Evolutionary conservation across 805 yeast species (phyloP).

Genomic region (Wickerhamiella sorbophila): DNA sequence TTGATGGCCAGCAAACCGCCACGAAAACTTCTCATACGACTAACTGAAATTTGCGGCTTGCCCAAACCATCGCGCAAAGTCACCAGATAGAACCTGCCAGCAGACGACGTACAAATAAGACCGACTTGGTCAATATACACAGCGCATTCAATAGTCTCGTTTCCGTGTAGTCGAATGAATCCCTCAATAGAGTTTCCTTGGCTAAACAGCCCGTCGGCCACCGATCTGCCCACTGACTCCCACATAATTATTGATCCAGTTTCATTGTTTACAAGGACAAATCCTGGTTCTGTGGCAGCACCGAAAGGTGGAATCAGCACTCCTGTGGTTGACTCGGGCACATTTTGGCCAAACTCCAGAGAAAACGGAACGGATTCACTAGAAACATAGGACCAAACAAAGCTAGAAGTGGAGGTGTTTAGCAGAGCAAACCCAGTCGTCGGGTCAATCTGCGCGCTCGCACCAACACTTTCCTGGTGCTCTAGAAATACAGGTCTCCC

Average conservation of each 20-base stretch:
- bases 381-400: constrained; percentile 57
- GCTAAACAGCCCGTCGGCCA: constrained; percentile 42
- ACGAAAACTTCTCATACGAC: constrained; percentile 19
- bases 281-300: constrained; percentile 47
- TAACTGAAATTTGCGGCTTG: constrained; percentile 30
- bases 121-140: constrained; percentile 64
- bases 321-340: constrained; percentile 26
- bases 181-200: constrained; percentile 26
- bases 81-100: constrained; percentile 49
- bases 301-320: constrained; percentile 44
- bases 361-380: constrained; percentile 46
- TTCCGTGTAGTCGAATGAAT: constrained; percentile 31
- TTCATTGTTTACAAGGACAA: constrained; percentile 46
- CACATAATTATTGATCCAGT: constrained; percentile 52
- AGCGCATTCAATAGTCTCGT: constrained; percentile 44
- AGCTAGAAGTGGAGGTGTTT: constrained; percentile 36
- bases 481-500: constrained; percentile 37
- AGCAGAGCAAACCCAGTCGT: constrained; percentile 36
- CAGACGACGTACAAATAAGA: constrained; percentile 51
- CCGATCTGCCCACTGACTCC: constrained; percentile 60
- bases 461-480: constrained; percentile 10
- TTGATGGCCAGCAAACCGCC: constrained; percentile 20
- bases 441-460: constrained; percentile 34
- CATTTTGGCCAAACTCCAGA: constrained; percentile 15
- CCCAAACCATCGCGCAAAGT: constrained; percentile 57